phyloP scores from a whole-genome alignment of 495 filamentous ascomycete genomes.

The Jackrogersella minutella region DNA sequence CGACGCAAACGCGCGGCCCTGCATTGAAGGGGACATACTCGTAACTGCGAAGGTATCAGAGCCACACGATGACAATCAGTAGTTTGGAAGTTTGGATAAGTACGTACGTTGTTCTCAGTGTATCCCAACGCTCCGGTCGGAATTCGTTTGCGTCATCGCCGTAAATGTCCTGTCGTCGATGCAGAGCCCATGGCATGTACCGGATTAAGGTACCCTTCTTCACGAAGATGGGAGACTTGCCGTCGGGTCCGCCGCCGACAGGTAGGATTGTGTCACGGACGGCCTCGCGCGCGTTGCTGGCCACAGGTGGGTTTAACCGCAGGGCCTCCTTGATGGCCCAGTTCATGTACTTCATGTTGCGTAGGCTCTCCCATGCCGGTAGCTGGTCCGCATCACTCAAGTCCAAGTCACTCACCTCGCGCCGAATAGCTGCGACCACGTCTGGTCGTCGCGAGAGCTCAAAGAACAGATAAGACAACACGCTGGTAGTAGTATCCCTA shows the following conservation, averaged over 20 bases:
- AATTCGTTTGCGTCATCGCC: slow-evolving; percentile 55
- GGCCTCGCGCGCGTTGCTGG: slow-evolving; percentile 63
- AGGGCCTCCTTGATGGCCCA: slow-evolving; percentile 59
- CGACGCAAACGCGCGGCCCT: slow-evolving; percentile 68
- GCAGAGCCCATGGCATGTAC: slow-evolving; percentile 55
- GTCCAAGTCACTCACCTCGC: slow-evolving; percentile 53
- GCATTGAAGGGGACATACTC: slow-evolving; percentile 71
- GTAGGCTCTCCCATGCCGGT: slow-evolving; percentile 56
- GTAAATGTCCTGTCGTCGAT: slow-evolving; percentile 53
- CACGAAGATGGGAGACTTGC: slow-evolving; percentile 57
- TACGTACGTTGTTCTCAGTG: slow-evolving; percentile 33
- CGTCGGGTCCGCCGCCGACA: slow-evolving; percentile 57
- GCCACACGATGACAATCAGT: neutral
- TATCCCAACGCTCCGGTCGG: slow-evolving; percentile 59
- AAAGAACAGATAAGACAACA: slow-evolving; percentile 68
- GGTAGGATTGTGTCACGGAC: slow-evolving; percentile 60
- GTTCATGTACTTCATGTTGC: slow-evolving; percentile 59
- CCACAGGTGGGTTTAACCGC: slow-evolving; percentile 67
- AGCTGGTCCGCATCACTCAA: slow-evolving; percentile 20
- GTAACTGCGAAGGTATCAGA: slow-evolving; percentile 52
- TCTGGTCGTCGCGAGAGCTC: slow-evolving; percentile 63
- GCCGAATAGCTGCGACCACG: slow-evolving; percentile 58
- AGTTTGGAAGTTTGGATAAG: neutral
- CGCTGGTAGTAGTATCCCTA: slow-evolving; percentile 67
- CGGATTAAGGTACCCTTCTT: slow-evolving; percentile 55